phyloP scores from a whole-genome alignment of 768 basidiomycete genomes.

The Rubroboletus satanas region DNA sequence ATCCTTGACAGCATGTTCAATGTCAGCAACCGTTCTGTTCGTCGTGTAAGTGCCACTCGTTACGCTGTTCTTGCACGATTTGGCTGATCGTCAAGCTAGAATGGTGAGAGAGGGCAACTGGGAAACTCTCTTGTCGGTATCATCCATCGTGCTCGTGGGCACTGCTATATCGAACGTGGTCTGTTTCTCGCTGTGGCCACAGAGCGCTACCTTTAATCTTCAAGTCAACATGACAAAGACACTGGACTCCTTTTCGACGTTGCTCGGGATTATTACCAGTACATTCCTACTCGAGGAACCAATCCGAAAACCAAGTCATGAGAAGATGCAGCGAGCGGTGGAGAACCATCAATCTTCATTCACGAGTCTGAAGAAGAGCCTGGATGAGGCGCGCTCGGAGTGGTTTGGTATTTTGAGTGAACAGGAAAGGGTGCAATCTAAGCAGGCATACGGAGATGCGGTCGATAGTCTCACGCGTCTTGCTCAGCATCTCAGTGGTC shows the following conservation, averaged over 20 bases:
- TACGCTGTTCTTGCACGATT: not conserved
- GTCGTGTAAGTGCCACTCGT: conserved; percentile 54
- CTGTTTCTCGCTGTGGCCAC: conserved; percentile 82
- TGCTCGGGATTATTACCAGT: conserved; percentile 75
- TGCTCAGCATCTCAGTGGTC: conserved; percentile 90
- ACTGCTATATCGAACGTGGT: conserved; percentile 75
- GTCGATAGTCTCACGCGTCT: conserved; percentile 84
- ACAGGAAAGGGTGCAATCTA: conserved; percentile 24
- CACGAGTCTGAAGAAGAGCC: conserved; percentile 80
- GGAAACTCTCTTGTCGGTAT: conserved; percentile 66
- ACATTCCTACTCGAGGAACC: conserved; percentile 82
- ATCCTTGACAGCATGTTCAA: conserved; percentile 61
- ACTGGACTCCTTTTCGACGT: conserved; percentile 82
- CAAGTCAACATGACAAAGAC: conserved; percentile 83
- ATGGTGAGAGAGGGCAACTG: conserved; percentile 89
- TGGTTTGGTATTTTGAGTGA: conserved; percentile 43
- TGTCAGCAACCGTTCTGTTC: conserved; percentile 80
- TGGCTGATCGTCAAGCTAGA: conserved; percentile 34
- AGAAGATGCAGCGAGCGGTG: conserved; percentile 73
- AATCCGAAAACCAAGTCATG: conserved; percentile 50
- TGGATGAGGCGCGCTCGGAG: conserved; percentile 86
- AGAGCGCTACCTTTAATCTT: conserved; percentile 77
- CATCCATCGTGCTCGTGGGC: conserved; percentile 75
- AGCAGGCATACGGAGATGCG: conserved; percentile 77
- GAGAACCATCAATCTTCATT: conserved; percentile 86